Percentiles rank a stretch among this genome's conserved stretches.
phyloP scores from a whole-genome alignment of 2,329 filamentous ascomycete species.

The Ceratocystis papillata region DNA sequence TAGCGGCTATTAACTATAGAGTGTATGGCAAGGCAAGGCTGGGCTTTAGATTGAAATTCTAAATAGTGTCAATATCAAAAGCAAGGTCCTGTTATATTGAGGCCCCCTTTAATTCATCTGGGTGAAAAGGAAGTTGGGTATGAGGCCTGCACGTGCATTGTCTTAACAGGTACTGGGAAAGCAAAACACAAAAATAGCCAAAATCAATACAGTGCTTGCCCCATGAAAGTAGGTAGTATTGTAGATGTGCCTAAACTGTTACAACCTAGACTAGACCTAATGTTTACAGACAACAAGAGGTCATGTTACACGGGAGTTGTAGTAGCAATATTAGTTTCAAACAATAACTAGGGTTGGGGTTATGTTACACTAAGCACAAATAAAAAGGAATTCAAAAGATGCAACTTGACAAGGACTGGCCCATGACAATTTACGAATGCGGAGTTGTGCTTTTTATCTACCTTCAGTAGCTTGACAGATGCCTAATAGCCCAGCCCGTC shows the following conservation, averaged over 20 bases:
- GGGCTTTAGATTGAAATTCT: background rate
- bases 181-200: no score
- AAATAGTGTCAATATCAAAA: background rate
- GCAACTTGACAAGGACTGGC: background rate
- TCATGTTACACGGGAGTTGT: no score
- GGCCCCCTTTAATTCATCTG: background rate
- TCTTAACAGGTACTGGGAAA: background rate
- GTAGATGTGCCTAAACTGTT: no score
- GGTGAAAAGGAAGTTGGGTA: background rate
- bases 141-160: conserved; percentile 6
- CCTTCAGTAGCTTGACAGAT: background rate
- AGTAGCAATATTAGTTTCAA: no score
- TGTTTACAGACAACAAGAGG: no score
- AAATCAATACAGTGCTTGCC: no score
- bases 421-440: background rate
- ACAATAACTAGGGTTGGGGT: background rate
- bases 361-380: background rate
- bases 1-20: background rate
- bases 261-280: no score
- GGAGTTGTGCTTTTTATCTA: background rate
- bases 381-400: background rate
- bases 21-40: background rate
- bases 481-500: background rate
- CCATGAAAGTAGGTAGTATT: background rate
- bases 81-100: background rate